These are phyloP conservation scores for Biscogniauxia mediterranea DNA, from an alignment of 2,329 filamentous ascomycete species.

Conservation along the genomic window DNA sequence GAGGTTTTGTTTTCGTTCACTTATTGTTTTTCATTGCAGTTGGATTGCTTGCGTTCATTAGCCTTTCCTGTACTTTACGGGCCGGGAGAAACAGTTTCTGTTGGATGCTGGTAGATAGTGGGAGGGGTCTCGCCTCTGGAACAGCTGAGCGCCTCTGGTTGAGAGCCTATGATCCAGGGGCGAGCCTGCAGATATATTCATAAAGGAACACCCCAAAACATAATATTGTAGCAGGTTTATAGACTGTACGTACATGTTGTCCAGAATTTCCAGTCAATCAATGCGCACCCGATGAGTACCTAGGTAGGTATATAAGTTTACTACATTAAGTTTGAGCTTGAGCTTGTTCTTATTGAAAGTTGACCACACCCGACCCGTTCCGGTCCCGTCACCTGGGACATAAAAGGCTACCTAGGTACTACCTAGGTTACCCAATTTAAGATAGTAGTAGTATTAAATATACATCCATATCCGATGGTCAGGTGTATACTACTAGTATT, in stretches of 20 bases:
- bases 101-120: conserved; percentile 1
- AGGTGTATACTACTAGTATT: too few relatives aligned
- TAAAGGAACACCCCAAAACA: background rate
- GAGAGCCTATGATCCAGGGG: background rate
- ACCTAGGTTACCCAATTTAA: too few relatives aligned
- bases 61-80: conserved; percentile 13
- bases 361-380: too few relatives aligned
- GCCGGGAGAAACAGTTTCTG: conserved; percentile 11
- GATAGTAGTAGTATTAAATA: too few relatives aligned
- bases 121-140: background rate
- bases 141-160: background rate
- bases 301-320: too few relatives aligned
- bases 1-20: conserved; percentile 1
- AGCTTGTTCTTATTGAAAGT: too few relatives aligned
- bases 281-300: too few relatives aligned
- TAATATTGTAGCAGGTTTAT: background rate
- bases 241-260: background rate
- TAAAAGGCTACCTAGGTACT: too few relatives aligned
- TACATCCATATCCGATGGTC: too few relatives aligned
- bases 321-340: too few relatives aligned
- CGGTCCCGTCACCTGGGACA: too few relatives aligned
- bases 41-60: conserved; percentile 8
- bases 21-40: conserved; percentile 10
- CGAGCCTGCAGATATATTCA: background rate
- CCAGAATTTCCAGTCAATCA: too few relatives aligned